A percentile compares a stretch with the other conserved stretches of the same genome.
phyloP scores from a whole-genome alignment of 345 rosid genomes.

The Aethionema arabicum region DNA sequence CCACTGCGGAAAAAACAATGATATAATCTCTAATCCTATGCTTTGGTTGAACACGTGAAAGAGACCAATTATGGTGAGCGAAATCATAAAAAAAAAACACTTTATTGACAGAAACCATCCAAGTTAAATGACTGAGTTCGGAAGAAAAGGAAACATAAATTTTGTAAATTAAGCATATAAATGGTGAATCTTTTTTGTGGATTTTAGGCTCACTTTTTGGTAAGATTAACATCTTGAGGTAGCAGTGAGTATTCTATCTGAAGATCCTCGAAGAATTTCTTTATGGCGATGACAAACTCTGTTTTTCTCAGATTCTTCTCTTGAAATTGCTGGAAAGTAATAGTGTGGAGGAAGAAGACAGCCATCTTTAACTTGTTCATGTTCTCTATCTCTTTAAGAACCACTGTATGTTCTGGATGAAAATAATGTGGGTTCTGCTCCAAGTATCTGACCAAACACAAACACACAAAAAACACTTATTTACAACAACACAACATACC shows the following conservation, averaged over 20 bases:
- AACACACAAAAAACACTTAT: constrained; percentile 1
- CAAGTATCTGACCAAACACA: constrained; percentile 44
- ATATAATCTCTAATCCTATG: too few relatives aligned
- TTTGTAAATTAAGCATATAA: not conserved
- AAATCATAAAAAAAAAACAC: too few relatives aligned
- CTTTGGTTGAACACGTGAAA: too few relatives aligned
- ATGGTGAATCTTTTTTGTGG: not conserved
- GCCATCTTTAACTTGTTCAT: constrained; percentile 49
- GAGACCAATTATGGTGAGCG: too few relatives aligned
- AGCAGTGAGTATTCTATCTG: constrained; percentile 48
- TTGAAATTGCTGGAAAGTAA: constrained; percentile 53
- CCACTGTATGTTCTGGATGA: constrained; percentile 42
- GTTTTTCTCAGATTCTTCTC: constrained; percentile 61
- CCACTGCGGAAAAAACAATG: too few relatives aligned
- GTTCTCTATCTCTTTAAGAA: constrained; percentile 57
- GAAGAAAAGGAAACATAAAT: not conserved
- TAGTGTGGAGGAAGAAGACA: constrained; percentile 42
- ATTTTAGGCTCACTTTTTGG: constrained; percentile 5
- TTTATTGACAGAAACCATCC: too few relatives aligned
- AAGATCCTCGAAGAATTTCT: constrained; percentile 50
- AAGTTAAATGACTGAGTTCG: too few relatives aligned
- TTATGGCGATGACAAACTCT: constrained; percentile 46
- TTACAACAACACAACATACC: not conserved
- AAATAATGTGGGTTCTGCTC: constrained; percentile 41
- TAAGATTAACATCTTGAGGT: constrained; percentile 47